A percentile compares a stretch with the other conserved stretches of the same genome.
phyloP scores from a whole-genome alignment of 192 early-diverging fungal species.

The Coemansia sp. region DNA sequence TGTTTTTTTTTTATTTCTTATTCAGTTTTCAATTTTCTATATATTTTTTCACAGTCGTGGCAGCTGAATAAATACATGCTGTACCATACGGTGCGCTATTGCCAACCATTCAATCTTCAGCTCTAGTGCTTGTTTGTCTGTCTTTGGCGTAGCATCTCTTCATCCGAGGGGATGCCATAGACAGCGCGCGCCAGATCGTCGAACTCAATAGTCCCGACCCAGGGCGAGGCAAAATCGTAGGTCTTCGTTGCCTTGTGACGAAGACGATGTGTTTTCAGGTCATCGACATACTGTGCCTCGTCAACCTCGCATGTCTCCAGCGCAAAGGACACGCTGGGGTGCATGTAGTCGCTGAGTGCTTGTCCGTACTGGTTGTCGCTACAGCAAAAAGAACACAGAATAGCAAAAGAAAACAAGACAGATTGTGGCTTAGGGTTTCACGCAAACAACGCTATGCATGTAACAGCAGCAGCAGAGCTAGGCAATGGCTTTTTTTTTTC shows the following conservation, averaged over 20 bases:
- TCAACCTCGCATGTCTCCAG: slow-evolving; percentile 45
- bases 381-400: neutral
- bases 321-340: slow-evolving; percentile 44
- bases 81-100: too few species aligned
- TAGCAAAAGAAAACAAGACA: neutral
- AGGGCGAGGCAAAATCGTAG: slow-evolving; percentile 42
- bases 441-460: neutral
- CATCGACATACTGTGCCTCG: slow-evolving; percentile 34
- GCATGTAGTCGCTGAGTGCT: slow-evolving; percentile 29
- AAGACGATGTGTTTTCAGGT: slow-evolving; percentile 35
- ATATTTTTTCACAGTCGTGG: too few species aligned
- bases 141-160: slow-evolving; percentile 27
- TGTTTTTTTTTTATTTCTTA: too few species aligned
- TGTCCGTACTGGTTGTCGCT: slow-evolving; percentile 9
- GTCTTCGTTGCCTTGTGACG: slow-evolving; percentile 20
- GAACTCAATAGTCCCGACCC: slow-evolving; percentile 52
- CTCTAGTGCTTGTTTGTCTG: neutral
- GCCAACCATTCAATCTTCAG: neutral
- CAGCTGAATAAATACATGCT: too few species aligned
- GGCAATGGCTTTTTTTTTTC: neutral
- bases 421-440: neutral
- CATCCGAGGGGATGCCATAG: slow-evolving; percentile 45
- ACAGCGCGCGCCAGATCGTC: slow-evolving; percentile 46
- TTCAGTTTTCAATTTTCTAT: too few species aligned
- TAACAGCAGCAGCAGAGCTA: neutral